These are phyloP conservation scores for Annona cherimola DNA, from an alignment of 164 flowering plant genomes.

Conservation along the genomic window DNA sequence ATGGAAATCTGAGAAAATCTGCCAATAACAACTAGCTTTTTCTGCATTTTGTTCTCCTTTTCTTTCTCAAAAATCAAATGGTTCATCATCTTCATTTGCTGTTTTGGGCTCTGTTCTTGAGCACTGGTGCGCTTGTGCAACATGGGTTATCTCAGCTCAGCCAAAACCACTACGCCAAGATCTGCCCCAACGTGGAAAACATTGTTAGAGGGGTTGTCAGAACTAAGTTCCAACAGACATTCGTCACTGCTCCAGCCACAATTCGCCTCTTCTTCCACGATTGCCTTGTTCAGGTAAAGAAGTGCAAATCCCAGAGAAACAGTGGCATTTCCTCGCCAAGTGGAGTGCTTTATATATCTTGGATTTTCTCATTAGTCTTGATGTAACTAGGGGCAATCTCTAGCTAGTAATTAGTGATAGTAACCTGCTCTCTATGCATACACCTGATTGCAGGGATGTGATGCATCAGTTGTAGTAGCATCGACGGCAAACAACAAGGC, in stretches of 20 bases:
- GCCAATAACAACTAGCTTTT: not conserved
- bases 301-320: not conserved
- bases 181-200: slow-evolving; percentile 69
- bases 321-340: not conserved
- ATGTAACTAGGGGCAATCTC: not conserved
- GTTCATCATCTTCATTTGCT: not conserved
- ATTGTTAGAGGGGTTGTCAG: slow-evolving; percentile 52
- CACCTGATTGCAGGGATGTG: slow-evolving; percentile 6
- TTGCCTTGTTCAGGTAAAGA: slow-evolving; percentile 64
- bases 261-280: slow-evolving; percentile 90
- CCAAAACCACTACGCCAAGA: slow-evolving; percentile 45
- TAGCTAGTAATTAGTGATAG: not conserved
- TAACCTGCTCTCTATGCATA: too few relatives aligned
- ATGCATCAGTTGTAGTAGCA: slow-evolving; percentile 9
- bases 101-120: slow-evolving; percentile 1
- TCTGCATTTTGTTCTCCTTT: not conserved
- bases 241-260: slow-evolving; percentile 71
- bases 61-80: not conserved
- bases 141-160: slow-evolving; percentile 42
- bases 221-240: slow-evolving; percentile 54
- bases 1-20: not conserved
- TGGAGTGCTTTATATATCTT: not conserved
- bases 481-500: slow-evolving; percentile 26
- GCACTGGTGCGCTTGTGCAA: not conserved
- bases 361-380: not conserved